Percentiles rank a stretch among this genome's conserved stretches.
Conservation (phyloP, 495 filamentous ascomycete species). For the Halenospora varia region DNA sequence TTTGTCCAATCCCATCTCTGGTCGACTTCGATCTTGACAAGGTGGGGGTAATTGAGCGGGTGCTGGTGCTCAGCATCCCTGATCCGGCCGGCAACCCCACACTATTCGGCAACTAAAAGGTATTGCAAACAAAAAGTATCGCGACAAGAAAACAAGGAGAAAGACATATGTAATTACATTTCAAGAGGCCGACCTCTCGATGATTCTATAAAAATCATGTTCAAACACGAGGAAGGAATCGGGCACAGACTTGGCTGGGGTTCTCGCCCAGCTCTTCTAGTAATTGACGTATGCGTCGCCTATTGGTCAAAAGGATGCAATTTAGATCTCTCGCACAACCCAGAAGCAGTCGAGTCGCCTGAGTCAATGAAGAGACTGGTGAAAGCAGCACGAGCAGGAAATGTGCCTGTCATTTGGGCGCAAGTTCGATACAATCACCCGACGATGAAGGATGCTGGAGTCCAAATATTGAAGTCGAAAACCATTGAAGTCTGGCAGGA, state of each 20-base stretch:
- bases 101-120: no score
- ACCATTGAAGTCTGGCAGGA: constrained; percentile 30
- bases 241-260: constrained; percentile 34
- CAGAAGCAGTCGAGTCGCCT: constrained; percentile 23
- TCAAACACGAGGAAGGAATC: no score
- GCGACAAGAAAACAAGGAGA: no score
- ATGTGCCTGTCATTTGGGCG: constrained; percentile 31
- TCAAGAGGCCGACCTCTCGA: no score
- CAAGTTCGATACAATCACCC: constrained; percentile 27
- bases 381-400: constrained; percentile 25
- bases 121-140: no score
- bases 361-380: constrained; percentile 29
- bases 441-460: constrained; percentile 32
- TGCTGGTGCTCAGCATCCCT: no score
- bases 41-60: no score
- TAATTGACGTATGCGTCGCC: constrained; percentile 38
- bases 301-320: constrained; percentile 34
- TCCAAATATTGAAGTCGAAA: constrained; percentile 29
- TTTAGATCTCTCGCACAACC: constrained; percentile 27
- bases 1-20: no score
- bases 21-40: no score
- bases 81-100: no score
- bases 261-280: constrained; percentile 28
- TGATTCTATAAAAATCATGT: no score
- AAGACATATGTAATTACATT: no score